Evolutionary conservation across 768 basidiomycete genomes (phyloP), one percentile per base, ranked within the genome.

Genomic region (Hericium coralloides): DNA sequence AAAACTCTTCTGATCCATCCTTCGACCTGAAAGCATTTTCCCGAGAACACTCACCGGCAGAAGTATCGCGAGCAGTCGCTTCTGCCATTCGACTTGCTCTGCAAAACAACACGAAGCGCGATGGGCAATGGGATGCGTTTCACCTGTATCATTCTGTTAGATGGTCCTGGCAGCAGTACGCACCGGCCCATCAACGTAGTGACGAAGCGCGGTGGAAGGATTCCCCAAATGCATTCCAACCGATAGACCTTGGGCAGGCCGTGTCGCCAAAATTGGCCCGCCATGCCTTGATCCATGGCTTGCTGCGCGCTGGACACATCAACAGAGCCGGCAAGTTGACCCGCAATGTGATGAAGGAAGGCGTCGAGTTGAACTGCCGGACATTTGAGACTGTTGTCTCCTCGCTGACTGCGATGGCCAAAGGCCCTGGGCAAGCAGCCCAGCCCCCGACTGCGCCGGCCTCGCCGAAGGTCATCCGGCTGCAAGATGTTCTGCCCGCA

Each of bases 241-340:
- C 73, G 1, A 72, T 82, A 53, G 68, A 75, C 15, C 82, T 85
- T 59, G 74, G 75, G 50, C 70, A 67, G 38, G 68, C 75, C 0
- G 69, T 87, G 10, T 79, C 87, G 23, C 77, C 81, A 2, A 81
- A 80, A 20, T 72, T 90, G 3, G 70, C 83, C 17, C 77, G 81
- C 0, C 88, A 91, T 61, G 71, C 75, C 25, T 73, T 91, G 41
- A 60, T 91, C 10, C 89, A 92, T 52, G 75, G 77, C 31, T 73
- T 89, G 39, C 64, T 90, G 20, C 82, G 84, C 52, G 59, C 70
- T 7, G 79, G 83, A 2, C 68, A 77, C 53, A 58, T 70, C 1
- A 65, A 73, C 53, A 75, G 79, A 49, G 87, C 85, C 0, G 72
- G 74, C 31, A 65, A 67, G 26, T 74, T 81, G 5, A 75, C 82